Base-by-base conservation (phyloP, 2,329 filamentous ascomycete species). In the Metarhizium guizhouense region DNA sequence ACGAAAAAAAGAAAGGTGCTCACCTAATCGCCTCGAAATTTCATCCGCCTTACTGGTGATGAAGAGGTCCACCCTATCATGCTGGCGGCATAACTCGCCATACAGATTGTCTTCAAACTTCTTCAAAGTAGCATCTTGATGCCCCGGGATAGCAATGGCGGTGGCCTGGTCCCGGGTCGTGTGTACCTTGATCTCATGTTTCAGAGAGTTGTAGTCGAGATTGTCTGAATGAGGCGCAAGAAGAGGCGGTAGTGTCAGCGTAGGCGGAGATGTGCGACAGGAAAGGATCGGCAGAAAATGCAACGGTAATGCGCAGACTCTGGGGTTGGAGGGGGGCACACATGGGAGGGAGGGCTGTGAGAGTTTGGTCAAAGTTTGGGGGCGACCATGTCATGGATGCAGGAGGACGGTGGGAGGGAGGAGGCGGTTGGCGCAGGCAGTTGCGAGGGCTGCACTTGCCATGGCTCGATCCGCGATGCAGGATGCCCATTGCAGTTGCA, bases 121-220 rank as follows among this genome's bases (percentile, higher is more conserved):
- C 61, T 73, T 70, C 29, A 87, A 75, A 1, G 76, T 71, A 8
- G 75, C 70, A 66, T 86, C 83, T 61, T 77, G 77, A 54, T 87
- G 83, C 16, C 88, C 88, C 1, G 89, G 89, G 54, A 94, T 92
- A 20, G 85, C 79, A 55, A 91, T 83, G 49, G 87, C 86, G 32
- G 76, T 76, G 51, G 84, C 86, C 63, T 87, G 83, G 69, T 86
- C 83, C 48, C 80, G 81, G 13, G 85, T 86, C 2, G 90, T 95
- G 67, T 90, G 82, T 58, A 81, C 81, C 70, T 93, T 94, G 76
- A 95, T 93, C 65, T 89, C 79, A 68, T 88, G 81, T 72, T 95
- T 95, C 60, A 95, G 80, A 51, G 88, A 87, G 69, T 93, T 90
- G 76, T 95, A 95, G 70, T 94, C 90, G 71, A 95, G 84, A 71